Base-by-base conservation (phyloP, 163 green algal species). In the Chlorella variabilis region DNA sequence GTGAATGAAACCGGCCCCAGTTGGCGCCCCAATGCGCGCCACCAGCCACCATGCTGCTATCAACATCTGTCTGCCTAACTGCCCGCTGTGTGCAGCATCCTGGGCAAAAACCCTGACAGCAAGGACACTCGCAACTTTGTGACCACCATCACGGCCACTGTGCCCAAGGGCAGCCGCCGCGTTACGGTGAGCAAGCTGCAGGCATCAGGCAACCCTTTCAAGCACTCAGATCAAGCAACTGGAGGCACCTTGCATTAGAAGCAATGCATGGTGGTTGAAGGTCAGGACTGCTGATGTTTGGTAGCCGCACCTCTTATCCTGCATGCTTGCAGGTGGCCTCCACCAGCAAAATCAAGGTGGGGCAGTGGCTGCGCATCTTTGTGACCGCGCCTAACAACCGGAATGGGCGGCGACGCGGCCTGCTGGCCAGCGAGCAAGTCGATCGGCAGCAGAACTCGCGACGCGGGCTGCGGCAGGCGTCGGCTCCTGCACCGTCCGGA, bases 311-410 rank as follows among this genome's bases (percentile, higher is more conserved):
- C n/a, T n/a, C n/a, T n/a, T n/a, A n/a, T n/a, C n/a, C n/a, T n/a
- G n/a, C n/a, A n/a, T n/a, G n/a, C n/a, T n/a, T 20, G 27, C 70
- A 80, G 73, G 73, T 80, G 9, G 36, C 29, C 36, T 80, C 51
- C 73, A 70, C 73, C 0, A 17, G 42, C 36, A 42, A 29, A 27
- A 58, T 80, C 38, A 27, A 70, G n/a, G 34, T 41, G 5, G 73
- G 73, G 11, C 56, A 70, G 36, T 80, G 73, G 73, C 56, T 80
- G 73, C 73, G 73, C 36, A n/a, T 80, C 25, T 80, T 69, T 31
- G 73, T 33, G 1, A 41, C 49, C 13, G n/a, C 62, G 4, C 73
- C 73, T 4, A 45, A 68, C 56, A 39, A 69, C 54, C 17, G 17
- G 31, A 56, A 58, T 11, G 34, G 56, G 18, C 56, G 73, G n/a